Evolutionary conservation across 75 land plant genomes (phyloP).

Genomic region (Picea glauca): DNA sequence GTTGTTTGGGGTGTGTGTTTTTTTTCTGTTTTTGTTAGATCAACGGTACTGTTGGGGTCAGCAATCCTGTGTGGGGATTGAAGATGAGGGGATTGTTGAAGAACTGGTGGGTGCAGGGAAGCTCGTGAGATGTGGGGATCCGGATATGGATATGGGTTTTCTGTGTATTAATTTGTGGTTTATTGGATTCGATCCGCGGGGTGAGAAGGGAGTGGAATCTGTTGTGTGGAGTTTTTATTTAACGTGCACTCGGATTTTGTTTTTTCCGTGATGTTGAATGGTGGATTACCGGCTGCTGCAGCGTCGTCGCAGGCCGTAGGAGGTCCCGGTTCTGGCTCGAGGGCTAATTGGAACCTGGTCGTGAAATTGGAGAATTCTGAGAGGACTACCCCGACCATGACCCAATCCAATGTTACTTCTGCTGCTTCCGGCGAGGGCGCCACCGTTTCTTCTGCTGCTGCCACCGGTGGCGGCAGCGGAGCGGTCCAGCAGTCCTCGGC

Average conservation of each 20-base stretch:
- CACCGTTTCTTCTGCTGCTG: constrained; percentile 5
- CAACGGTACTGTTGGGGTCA: constrained; percentile 1
- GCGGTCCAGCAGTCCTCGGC: too few relatives aligned
- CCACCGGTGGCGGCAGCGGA: not conserved
- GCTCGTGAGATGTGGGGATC: not conserved
- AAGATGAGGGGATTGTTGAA: not conserved
- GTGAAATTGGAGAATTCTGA: not conserved
- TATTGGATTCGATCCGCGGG: too few relatives aligned
- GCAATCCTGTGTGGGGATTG: constrained; percentile 6
- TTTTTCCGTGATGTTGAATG: constrained; percentile 5
- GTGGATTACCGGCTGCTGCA: too few relatives aligned
- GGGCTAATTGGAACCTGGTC: not conserved
- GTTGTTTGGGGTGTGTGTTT: not conserved
- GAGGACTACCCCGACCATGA: not conserved
- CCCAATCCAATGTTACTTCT: constrained; percentile 8
- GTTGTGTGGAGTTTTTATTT: too few relatives aligned
- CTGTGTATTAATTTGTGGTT: not conserved
- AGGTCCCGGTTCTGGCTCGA: not conserved
- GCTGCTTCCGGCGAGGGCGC: constrained; percentile 10
- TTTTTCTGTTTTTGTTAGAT: not conserved
- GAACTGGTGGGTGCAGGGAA: not conserved
- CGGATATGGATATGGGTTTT: not conserved
- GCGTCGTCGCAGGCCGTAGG: not conserved
- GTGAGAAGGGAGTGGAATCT: too few relatives aligned
- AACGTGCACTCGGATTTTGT: not conserved